Conservation (phyloP, 345 rosid genomes). For the Eucalyptus regnans region DNA sequence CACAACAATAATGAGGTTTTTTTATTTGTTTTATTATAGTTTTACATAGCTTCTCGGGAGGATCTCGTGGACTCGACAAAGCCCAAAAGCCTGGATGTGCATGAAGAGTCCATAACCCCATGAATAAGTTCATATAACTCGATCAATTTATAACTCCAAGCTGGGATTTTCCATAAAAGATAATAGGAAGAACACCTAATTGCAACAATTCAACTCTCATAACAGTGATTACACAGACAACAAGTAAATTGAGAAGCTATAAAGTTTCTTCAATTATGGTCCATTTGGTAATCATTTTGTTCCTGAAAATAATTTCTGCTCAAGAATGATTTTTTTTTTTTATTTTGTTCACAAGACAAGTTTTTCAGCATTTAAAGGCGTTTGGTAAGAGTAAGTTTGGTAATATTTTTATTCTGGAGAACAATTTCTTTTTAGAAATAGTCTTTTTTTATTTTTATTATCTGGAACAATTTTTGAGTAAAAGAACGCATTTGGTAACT, state of each 20-base stretch:
- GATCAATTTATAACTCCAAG: neutral
- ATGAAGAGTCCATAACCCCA: neutral
- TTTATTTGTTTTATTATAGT: neutral
- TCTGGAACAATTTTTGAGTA: fast-evolving
- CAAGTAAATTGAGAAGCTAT: neutral
- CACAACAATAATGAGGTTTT: neutral
- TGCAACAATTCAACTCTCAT: neutral
- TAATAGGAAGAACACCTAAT: neutral
- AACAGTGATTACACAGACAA: neutral
- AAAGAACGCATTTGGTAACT: fast-evolving
- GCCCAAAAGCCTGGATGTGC: neutral
- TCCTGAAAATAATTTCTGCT: fast-evolving
- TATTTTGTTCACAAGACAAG: fast-evolving
- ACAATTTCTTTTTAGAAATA: no score
- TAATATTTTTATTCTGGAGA: fast-evolving
- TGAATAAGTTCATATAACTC: neutral
- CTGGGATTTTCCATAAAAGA: neutral
- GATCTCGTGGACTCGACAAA: neutral
- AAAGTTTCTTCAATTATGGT: neutral
- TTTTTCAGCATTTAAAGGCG: no score
- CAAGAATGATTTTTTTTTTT: fast-evolving
- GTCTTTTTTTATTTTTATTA: fast-evolving
- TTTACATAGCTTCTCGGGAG: neutral
- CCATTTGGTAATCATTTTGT: no score
- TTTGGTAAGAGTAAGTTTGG: fast-evolving